Base-by-base conservation (phyloP, 169 alveolate species). In the Plasmodium sp. region DNA sequence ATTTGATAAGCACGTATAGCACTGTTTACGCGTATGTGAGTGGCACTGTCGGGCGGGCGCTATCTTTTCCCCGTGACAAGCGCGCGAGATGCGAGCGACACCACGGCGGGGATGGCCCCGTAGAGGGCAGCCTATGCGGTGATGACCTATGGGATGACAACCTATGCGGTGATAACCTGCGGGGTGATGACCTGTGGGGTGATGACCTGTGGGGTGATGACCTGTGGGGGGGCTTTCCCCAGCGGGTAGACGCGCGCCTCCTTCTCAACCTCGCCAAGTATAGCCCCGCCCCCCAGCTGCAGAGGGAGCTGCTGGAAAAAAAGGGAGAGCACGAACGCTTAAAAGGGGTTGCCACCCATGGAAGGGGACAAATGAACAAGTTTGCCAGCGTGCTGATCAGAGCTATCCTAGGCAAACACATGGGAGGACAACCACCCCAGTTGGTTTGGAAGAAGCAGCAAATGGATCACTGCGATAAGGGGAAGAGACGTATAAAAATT, bases 1-100 rank as follows among this genome's bases (percentile, higher is more conserved):
- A 71, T 36, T 62, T 84, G 77, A 84, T 84, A 62, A 41, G 77
- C 22, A 71, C 74, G 33, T 84, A 84, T 51, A 5, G 36, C 18
- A 71, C 12, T 36, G 33, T 84, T 18, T 84, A 71, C 74, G 31
- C 31, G 9, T 51, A 84, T 31, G 16, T 67, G 12, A 41, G 27
- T 10, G 12, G 2, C 33, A 34, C 48, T 27, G 27, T 84, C 14
- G 33, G 51, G 36, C 4, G 54, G 48, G 51, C 27, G 5, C 51
- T 71, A 5, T 1, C 48, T 18, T 14, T 4, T 43, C 41, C 36
- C 74, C 67, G n/a, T 18, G 39, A 18, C 6, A 10, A 48, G 58
- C 58, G 58, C 58, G 14, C 18, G 18, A 48, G 7, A 48, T 48
- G 58, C 2, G 58, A 12, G 4, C 18, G 58, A 0, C 58, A 48